phyloP scores from a whole-genome alignment of 495 filamentous ascomycete genomes.

The Xylaria sp. region DNA sequence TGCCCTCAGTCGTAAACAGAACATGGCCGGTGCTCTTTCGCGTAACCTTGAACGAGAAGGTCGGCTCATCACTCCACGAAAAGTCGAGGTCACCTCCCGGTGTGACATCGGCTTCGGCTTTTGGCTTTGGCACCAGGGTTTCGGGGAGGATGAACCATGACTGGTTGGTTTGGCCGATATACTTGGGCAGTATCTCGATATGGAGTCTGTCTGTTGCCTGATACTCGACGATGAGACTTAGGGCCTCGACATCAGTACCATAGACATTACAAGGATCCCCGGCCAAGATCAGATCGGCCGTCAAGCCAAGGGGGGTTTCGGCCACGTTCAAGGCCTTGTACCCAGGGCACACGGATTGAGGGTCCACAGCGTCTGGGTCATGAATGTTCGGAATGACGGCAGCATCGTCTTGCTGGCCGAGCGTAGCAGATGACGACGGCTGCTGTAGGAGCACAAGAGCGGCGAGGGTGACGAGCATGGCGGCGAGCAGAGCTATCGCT shows the following conservation, averaged over 20 bases:
- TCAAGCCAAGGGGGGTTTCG: slow-evolving; percentile 55
- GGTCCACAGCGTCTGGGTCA: slow-evolving; percentile 73
- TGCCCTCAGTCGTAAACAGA: slow-evolving; percentile 77
- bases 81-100: slow-evolving; percentile 61
- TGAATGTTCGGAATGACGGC: slow-evolving; percentile 72
- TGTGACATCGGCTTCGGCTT: slow-evolving; percentile 47
- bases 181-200: slow-evolving; percentile 75
- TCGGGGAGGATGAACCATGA: slow-evolving; percentile 74
- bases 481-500: slow-evolving; percentile 12
- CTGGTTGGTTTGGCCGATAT: slow-evolving; percentile 67
- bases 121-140: slow-evolving; percentile 65
- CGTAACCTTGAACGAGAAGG: slow-evolving; percentile 76
- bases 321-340: slow-evolving; percentile 72
- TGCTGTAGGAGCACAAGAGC: slow-evolving; percentile 11
- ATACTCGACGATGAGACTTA: slow-evolving; percentile 74
- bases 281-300: slow-evolving; percentile 70
- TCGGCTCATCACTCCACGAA: slow-evolving; percentile 65
- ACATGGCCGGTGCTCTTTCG: slow-evolving; percentile 68
- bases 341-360: slow-evolving; percentile 77
- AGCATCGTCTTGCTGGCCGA: slow-evolving; percentile 49
- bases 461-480: slow-evolving; percentile 21
- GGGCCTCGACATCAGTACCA: slow-evolving; percentile 69
- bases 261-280: slow-evolving; percentile 75
- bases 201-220: slow-evolving; percentile 75
- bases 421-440: slow-evolving; percentile 3